These are phyloP conservation scores for Fraxinus sp. DNA, from an alignment of 305 asterid genomes.

Conservation along the genomic window DNA sequence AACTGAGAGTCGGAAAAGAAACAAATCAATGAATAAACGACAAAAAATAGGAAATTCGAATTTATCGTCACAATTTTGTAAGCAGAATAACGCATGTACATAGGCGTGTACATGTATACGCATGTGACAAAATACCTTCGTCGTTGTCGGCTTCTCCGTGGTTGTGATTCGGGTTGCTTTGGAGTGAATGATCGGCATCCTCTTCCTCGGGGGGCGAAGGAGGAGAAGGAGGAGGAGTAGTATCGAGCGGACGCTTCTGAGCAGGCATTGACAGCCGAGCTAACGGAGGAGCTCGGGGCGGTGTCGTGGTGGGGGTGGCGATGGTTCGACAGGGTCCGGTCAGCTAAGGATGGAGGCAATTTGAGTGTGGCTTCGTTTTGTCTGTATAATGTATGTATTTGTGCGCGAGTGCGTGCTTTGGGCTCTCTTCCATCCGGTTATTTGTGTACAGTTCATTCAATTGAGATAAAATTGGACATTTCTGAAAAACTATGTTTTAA, in stretches of 20 bases:
- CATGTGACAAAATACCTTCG: conserved; percentile 39
- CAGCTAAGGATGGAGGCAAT: conserved; percentile 42
- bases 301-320: conserved; percentile 33
- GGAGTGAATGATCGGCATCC: conserved; percentile 46
- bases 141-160: conserved; percentile 41
- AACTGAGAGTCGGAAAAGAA: conserved; percentile 2
- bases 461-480: neutral
- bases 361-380: conserved; percentile 33
- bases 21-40: conserved; percentile 1
- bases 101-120: conserved; percentile 14
- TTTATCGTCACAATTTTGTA: conserved; percentile 11
- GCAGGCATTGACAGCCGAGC: conserved; percentile 67
- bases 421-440: neutral
- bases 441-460: conserved; percentile 18
- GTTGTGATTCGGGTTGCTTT: conserved; percentile 48
- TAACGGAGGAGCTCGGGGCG: conserved; percentile 38
- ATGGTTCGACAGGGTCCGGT: conserved; percentile 48
- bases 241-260: conserved; percentile 58
- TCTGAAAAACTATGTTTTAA: neutral
- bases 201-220: conserved; percentile 45
- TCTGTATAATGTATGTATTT: neutral
- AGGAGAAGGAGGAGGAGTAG: conserved; percentile 43
- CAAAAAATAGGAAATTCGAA: conserved; percentile 15
- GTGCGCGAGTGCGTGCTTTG: neutral
- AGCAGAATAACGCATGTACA: conserved; percentile 32